Conservation (phyloP, 495 filamentous ascomycete species). For the Penicillium angulare region DNA sequence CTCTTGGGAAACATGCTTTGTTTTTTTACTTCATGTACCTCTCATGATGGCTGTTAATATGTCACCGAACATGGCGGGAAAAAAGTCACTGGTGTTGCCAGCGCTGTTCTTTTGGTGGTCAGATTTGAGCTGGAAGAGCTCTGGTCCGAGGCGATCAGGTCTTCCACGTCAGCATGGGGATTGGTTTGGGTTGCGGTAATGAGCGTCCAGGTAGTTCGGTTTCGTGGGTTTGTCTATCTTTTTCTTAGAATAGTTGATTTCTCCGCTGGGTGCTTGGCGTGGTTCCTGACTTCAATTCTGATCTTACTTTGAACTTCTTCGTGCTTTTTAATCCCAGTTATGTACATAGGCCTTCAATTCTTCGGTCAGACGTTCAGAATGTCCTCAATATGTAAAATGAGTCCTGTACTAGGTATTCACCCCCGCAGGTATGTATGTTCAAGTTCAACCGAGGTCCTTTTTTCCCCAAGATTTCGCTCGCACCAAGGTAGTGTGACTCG, state of each 20-base stretch:
- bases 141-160: background rate
- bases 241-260: constrained; percentile 20
- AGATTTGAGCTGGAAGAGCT: background rate
- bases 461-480: too few relatives aligned
- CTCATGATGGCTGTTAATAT: constrained; percentile 1
- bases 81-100: background rate
- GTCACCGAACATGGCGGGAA: constrained; percentile 4
- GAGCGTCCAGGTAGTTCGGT: constrained; percentile 9
- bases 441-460: too few relatives aligned
- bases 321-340: background rate
- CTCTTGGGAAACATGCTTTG: constrained; percentile 3
- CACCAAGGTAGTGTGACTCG: too few relatives aligned
- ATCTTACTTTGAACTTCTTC: constrained; percentile 3
- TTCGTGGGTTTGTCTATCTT: constrained; percentile 6
- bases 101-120: constrained; percentile 4
- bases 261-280: constrained; percentile 19
- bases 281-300: constrained; percentile 16
- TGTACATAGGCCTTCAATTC: background rate
- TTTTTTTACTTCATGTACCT: background rate
- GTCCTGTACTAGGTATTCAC: too few relatives aligned
- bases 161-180: constrained; percentile 4
- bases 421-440: too few relatives aligned
- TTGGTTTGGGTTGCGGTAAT: constrained; percentile 19
- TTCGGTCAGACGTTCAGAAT: too few relatives aligned
- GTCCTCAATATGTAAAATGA: too few relatives aligned